Percentiles rank a stretch among this genome's conserved stretches.
phyloP scores from a whole-genome alignment of 805 yeast genomes.

The Kockiozyma suomiensis region DNA sequence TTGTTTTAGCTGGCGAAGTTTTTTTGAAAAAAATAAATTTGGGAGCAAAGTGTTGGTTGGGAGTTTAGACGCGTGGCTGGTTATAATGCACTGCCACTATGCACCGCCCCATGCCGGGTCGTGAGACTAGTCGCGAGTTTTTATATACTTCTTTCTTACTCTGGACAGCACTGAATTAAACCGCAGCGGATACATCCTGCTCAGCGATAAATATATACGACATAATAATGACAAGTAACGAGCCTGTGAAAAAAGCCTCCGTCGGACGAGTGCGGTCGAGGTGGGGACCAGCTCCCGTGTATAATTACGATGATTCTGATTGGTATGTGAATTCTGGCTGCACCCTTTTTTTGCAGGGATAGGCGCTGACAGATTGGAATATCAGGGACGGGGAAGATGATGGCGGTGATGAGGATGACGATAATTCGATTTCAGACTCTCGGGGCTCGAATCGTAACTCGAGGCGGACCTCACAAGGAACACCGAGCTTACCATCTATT shows the following conservation, averaged over 20 bases:
- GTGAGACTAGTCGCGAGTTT: neutral
- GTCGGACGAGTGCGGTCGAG: conserved; percentile 5
- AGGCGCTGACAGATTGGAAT: too few species aligned
- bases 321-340: neutral
- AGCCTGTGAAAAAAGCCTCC: neutral
- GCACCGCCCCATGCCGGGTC: neutral
- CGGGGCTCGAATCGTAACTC: neutral
- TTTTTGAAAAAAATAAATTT: neutral
- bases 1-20: neutral
- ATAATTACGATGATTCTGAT: conserved; percentile 2
- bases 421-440: neutral
- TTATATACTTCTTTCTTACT: neutral
- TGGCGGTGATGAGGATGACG: neutral
- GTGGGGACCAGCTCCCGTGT: conserved; percentile 5
- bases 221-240: neutral
- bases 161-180: too few species aligned
- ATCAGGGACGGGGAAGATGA: conserved; percentile 13
- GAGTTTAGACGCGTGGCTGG: conserved; percentile 10
- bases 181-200: too few species aligned
- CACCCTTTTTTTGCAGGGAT: neutral
- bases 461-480: neutral
- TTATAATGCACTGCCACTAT: neutral
- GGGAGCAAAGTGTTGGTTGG: conserved; percentile 5
- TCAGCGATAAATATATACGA: too few species aligned
- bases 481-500: neutral